Evolutionary conservation across 192 early-diverging fungal species (phyloP), one percentile per base, ranked within the genome.

Genomic region (Coemansia sp.): DNA sequence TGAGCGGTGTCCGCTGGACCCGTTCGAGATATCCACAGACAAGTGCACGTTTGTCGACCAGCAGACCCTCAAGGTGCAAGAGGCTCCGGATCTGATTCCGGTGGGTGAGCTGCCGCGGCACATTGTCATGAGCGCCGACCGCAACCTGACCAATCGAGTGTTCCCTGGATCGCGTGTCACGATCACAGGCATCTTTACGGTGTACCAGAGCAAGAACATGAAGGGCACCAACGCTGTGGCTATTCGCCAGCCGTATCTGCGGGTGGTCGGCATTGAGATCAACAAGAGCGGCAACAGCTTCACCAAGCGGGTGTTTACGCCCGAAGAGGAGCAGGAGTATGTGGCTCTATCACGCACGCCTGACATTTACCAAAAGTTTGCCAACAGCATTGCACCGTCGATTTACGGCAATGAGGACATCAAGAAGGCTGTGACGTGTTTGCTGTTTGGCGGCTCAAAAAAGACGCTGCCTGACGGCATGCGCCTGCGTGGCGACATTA

Each of bases 341-440:
- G 83, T 93, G 62, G 75, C 82, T 46, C 89, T 99, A 84, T 89
- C 96, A 14, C 88, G 93, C 40, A 72, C 88, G 34, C 91, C 93
- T 8, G 84, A 88, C 66, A 84, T 99, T n/a, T 94, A 97, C 75
- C 83, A 91, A 58, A 89, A 89, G 65, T 98, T 99, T 71, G 84
- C 91, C 37, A 86, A 75, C 65, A 95, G 92, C 72, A 96, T 99
- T 66, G 97, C 97, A 20, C 97, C 97, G 5, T 92, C 91, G 46
- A 99, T 99, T 66, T 98, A 89, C 66, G 97, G 97, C 51, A 90
- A 91, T 76, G 87, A 85, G 89, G 96, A 98, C 74, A 98, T 99
- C 71, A 99, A 99, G 70, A 91, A 90, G 68, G 93, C 97, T 5
- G 93, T 99, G 59, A 74, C 91, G 22, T 97, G 96, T 60, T 84